A percentile compares a stretch with the other conserved stretches of the same genome.
phyloP scores from a whole-genome alignment of 345 rosid genomes.

The Xanthoceras sorbifolium region DNA sequence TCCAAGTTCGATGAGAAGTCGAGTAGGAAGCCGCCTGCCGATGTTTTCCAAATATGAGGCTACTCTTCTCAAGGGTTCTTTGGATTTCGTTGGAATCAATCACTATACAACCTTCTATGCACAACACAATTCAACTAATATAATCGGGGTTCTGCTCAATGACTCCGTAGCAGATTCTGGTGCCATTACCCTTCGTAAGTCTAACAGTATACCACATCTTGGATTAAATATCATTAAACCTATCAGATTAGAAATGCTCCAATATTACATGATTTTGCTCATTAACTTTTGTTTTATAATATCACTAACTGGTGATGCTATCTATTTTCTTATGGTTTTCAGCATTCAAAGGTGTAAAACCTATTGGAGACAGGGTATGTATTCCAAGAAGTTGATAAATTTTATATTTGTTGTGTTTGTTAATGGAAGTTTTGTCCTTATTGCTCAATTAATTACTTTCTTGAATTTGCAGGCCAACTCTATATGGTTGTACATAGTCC shows the following conservation, averaged over 20 bases:
- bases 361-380: constrained; percentile 79
- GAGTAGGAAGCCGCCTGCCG: constrained; percentile 80
- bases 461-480: constrained; percentile 55
- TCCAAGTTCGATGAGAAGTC: constrained; percentile 78
- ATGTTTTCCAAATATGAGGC: constrained; percentile 58
- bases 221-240: not conserved
- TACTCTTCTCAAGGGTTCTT: constrained; percentile 68
- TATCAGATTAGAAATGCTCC: not conserved
- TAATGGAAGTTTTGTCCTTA: not conserved
- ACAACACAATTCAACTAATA: constrained; percentile 30
- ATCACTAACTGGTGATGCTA: not conserved
- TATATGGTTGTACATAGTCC: constrained; percentile 73
- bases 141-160: constrained; percentile 46
- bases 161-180: constrained; percentile 86
- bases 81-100: constrained; percentile 92
- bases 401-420: not conserved
- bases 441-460: not conserved
- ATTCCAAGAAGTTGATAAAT: not conserved
- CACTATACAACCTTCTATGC: constrained; percentile 92
- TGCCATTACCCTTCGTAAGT: constrained; percentile 74
- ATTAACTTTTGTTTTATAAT: not conserved
- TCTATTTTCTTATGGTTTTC: constrained; percentile 30
- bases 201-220: not conserved
- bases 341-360: constrained; percentile 56
- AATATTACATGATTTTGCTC: not conserved